phyloP scores from a whole-genome alignment of 2,329 filamentous ascomycete species.

The Akanthomyces lecanii region DNA sequence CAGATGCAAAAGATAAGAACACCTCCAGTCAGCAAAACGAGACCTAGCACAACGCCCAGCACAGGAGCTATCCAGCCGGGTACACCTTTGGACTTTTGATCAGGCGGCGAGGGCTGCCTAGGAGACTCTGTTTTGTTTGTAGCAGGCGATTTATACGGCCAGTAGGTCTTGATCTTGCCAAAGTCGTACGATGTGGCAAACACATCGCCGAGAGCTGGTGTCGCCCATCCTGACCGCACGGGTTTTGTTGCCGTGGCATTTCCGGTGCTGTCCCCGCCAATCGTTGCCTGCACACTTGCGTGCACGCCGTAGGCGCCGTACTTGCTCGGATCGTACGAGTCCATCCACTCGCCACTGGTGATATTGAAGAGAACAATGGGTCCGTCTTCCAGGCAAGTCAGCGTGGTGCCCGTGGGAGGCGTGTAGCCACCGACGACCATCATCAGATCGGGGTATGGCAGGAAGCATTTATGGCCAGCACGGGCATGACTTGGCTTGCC shows the following conservation, averaged over 20 bases:
- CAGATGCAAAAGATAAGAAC: constrained; percentile 50
- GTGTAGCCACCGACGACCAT: constrained; percentile 67
- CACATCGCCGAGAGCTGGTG: constrained; percentile 44
- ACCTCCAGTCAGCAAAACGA: constrained; percentile 51
- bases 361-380: constrained; percentile 68
- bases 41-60: constrained; percentile 56
- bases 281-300: constrained; percentile 54
- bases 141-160: constrained; percentile 47
- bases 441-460: constrained; percentile 76
- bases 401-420: constrained; percentile 24
- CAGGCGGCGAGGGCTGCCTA: constrained; percentile 19
- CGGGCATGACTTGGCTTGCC: constrained; percentile 53
- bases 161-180: constrained; percentile 54
- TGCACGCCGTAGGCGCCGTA: constrained; percentile 68
- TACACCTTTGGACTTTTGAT: constrained; percentile 34
- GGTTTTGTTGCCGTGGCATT: constrained; percentile 67
- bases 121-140: constrained; percentile 20
- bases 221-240: constrained; percentile 51
- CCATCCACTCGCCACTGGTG: constrained; percentile 63
- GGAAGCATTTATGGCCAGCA: constrained; percentile 71
- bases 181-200: constrained; percentile 54
- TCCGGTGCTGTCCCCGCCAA: constrained; percentile 64
- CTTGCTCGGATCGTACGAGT: constrained; percentile 61
- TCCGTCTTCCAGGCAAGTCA: constrained; percentile 46
- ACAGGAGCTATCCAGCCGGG: constrained; percentile 59